Evolutionary conservation across 1,284 basidiomycete species (phyloP).

Genomic region (Schizophyllum amplum): DNA sequence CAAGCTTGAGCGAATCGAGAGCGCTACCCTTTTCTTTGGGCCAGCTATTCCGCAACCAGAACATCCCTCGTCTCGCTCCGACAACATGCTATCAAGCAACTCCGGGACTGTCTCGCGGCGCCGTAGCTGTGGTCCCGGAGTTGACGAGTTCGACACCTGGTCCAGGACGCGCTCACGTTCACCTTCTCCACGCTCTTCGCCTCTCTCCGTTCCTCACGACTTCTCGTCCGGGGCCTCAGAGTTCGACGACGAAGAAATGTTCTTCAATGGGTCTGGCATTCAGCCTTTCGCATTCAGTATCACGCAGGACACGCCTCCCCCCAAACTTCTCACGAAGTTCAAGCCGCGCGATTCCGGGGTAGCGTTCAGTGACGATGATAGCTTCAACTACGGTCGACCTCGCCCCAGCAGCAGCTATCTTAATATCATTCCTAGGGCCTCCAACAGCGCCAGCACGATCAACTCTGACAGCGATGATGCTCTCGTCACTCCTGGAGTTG

Average conservation of each 20-base stretch:
- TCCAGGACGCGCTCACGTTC: constrained; percentile 28
- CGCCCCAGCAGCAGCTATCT: constrained; percentile 23
- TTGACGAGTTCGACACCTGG: constrained; percentile 31
- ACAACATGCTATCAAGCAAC: constrained; percentile 18
- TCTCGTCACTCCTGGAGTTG: constrained; percentile 58
- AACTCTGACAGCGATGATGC: constrained; percentile 47
- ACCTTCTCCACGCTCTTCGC: constrained; percentile 43
- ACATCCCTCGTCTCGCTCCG: neutral
- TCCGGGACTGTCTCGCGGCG: constrained; percentile 26
- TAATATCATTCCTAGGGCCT: constrained; percentile 42
- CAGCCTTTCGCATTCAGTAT: constrained; percentile 51
- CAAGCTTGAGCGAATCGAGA: constrained; percentile 32
- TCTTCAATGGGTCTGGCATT: constrained; percentile 37
- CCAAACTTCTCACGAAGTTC: constrained; percentile 55
- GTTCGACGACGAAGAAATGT: constrained; percentile 47
- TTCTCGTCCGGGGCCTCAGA: constrained; percentile 5
- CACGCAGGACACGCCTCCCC: constrained; percentile 49
- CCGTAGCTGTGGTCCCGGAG: constrained; percentile 51
- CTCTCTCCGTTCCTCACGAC: constrained; percentile 21
- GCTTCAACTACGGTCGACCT: constrained; percentile 23
- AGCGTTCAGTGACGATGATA: constrained; percentile 53
- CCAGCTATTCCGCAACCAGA: constrained; percentile 41
- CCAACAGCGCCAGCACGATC: constrained; percentile 52
- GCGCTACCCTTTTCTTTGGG: constrained; percentile 68
- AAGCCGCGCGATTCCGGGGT: constrained; percentile 63